phyloP scores from a whole-genome alignment of 208 protist genomes.

The Leishmania guyanensis region DNA sequence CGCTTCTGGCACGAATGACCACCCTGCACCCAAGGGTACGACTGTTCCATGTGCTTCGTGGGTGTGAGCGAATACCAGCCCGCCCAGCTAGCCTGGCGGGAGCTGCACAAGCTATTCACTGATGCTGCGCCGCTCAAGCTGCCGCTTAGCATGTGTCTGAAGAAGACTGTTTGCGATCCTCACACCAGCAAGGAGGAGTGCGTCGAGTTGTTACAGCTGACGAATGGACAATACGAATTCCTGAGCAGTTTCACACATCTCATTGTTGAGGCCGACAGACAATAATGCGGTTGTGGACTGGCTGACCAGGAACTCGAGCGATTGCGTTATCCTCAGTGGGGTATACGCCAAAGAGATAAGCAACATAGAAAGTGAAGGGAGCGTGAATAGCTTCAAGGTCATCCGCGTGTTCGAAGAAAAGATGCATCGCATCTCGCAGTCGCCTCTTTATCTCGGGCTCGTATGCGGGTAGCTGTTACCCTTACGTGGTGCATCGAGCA shows the following conservation, averaged over 20 bases:
- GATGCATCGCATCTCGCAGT: no score
- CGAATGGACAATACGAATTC: constrained; percentile 52
- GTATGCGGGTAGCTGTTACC: no score
- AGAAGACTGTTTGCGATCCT: constrained; percentile 85
- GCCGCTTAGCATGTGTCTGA: constrained; percentile 78
- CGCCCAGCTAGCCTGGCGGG: constrained; percentile 50
- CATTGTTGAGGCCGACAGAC: constrained; percentile 58
- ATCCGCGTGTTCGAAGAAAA: no score
- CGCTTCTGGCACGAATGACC: constrained; percentile 78
- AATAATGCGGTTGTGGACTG: constrained; percentile 83
- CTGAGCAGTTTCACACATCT: constrained; percentile 75
- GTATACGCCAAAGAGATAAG: no score
- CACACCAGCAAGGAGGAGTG: constrained; percentile 82
- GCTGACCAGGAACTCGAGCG: constrained; percentile 66
- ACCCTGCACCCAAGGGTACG: constrained; percentile 69
- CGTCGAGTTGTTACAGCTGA: constrained; percentile 66
- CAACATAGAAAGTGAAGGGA: no score
- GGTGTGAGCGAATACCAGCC: constrained; percentile 69
- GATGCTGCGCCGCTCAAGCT: constrained; percentile 53
- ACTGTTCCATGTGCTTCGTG: constrained; percentile 80
- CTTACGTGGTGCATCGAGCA: no score
- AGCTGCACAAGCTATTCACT: constrained; percentile 72
- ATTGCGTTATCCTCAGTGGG: constrained; percentile 12
- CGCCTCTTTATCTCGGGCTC: no score
- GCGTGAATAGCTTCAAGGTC: no score